Evolutionary conservation across 202 grass and related monocot genomes (phyloP).

Genomic region (Zoysia matrella): DNA sequence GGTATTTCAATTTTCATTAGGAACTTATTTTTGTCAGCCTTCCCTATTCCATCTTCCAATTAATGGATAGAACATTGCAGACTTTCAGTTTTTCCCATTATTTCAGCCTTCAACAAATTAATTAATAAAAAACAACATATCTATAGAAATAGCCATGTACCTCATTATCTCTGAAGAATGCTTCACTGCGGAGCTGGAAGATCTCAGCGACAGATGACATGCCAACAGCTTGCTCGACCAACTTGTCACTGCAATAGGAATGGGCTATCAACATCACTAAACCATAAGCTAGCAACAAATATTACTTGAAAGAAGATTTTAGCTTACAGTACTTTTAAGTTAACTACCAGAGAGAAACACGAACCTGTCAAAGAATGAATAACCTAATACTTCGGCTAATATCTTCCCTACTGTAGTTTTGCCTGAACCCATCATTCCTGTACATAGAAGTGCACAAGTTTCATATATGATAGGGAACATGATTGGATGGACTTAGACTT

Average conservation of each 20-base stretch:
- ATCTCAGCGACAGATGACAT: conserved; percentile 87
- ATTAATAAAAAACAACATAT: conserved; percentile 5
- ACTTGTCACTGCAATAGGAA: conserved; percentile 74
- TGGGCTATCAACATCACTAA: conserved; percentile 22
- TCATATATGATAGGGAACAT: conserved; percentile 7
- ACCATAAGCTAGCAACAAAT: conserved; percentile 8
- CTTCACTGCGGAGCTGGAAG: conserved; percentile 86
- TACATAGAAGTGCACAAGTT: conserved; percentile 19
- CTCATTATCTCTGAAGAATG: conserved; percentile 99
- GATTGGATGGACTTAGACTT: not conserved
- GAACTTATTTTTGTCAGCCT: conserved; percentile 1
- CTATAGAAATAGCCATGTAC: conserved; percentile 47
- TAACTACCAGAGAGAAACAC: conserved; percentile 41
- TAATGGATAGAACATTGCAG: not conserved
- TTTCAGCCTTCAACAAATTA: not conserved
- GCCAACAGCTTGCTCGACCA: conserved; percentile 89
- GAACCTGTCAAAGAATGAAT: conserved; percentile 99
- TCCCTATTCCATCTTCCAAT: conserved; percentile 38
- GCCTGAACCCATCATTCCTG: conserved; percentile 99
- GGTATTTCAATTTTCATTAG: conserved; percentile 15
- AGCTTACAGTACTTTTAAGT: conserved; percentile 12
- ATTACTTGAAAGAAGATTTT: conserved; percentile 20
- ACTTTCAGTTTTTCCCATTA: conserved; percentile 9
- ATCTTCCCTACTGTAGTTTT: conserved; percentile 99
- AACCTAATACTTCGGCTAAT: conserved; percentile 84